A percentile compares a stretch with the other conserved stretches of the same genome.
phyloP scores from a whole-genome alignment of 441 rosid species.

The Geranium incanum region DNA sequence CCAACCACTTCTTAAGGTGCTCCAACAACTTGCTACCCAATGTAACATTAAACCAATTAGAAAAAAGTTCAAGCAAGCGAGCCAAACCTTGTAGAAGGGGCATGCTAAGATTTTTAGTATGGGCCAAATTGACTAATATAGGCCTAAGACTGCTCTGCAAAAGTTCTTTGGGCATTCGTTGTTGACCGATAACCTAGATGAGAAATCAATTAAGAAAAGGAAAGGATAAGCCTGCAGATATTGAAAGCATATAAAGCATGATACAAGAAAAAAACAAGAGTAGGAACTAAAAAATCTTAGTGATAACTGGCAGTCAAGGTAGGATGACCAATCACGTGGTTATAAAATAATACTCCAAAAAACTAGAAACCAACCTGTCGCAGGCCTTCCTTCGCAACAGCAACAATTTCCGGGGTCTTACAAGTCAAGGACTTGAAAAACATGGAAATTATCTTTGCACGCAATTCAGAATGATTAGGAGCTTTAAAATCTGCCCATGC shows the following conservation, averaged over 20 bases:
- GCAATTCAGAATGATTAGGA: slow-evolving; percentile 72
- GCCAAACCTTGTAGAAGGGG: slow-evolving; percentile 97
- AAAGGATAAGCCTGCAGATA: slow-evolving; percentile 2
- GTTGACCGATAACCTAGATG: slow-evolving; percentile 85
- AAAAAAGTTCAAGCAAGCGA: slow-evolving; percentile 92
- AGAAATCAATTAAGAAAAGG: slow-evolving; percentile 10
- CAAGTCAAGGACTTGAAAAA: slow-evolving; percentile 96
- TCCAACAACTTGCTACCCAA: slow-evolving; percentile 95
- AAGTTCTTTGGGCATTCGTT: slow-evolving; percentile 98
- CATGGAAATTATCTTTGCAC: slow-evolving; percentile 94
- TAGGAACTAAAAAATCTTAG: not conserved
- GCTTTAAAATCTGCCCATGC: slow-evolving; percentile 97
- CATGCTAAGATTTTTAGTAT: slow-evolving; percentile 96
- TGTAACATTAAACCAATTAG: slow-evolving; percentile 98
- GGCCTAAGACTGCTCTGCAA: slow-evolving; percentile 98
- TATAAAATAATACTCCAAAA: not conserved
- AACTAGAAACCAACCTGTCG: slow-evolving; percentile 63
- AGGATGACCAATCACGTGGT: not conserved
- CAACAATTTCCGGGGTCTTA: slow-evolving; percentile 89
- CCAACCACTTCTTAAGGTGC: slow-evolving; percentile 98
- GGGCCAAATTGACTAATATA: slow-evolving; percentile 88
- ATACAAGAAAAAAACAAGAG: not conserved
- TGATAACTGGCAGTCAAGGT: not conserved
- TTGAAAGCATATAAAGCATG: not conserved
- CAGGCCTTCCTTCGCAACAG: slow-evolving; percentile 95